Evolutionary conservation across 1,284 basidiomycete species (phyloP), one percentile per base, ranked within the genome.

Genomic region (Pterulicium gracile): DNA sequence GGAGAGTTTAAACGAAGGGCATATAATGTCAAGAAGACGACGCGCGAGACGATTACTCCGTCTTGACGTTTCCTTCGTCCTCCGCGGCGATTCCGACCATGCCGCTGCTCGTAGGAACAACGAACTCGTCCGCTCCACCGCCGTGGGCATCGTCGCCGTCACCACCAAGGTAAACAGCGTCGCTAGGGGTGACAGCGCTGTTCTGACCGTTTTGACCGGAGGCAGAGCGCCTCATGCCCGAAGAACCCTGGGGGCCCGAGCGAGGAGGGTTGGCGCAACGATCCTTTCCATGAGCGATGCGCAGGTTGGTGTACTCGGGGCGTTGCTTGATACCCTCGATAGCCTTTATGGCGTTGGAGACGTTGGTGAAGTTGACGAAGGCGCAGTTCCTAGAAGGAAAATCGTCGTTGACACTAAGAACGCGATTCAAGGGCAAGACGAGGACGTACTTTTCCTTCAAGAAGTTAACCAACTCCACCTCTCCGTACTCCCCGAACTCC

Each of bases 401-500:
- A 42, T 15, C 32, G 13, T 41, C 24, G 32, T 20, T 21, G 43
- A 18, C 27, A 22, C 52, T 43, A 46, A 18, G 15, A 40, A 15
- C 3, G 35, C 4, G 7, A 20, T 13, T 2, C 35, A 20, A 44
- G 19, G 32, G 42, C 36, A 14, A 21, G 18, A 4, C 5, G 20
- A 35, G 23, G 1, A 73, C 82, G 51, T 54, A 87, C 83, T 96
- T 96, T 65, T 95, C 91, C 66, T 86, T 88, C 56, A 96, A 70
- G 67, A 90, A 92, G 66, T 96, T 96, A 64, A 97, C 83, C 49
- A 95, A 77, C 67, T 97, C 93, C 54, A 97, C 92, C 51, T 95
- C 91, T 21, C 93, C 92, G 62, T 78, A 95, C 65, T 92, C 88
- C 47, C 81, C 83, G 68, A 95, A 95, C 67, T 95, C 92, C 45